Evolutionary conservation across 345 rosid species (phyloP).

Genomic region (thale cress (Arabidopsis thaliana)): DNA sequence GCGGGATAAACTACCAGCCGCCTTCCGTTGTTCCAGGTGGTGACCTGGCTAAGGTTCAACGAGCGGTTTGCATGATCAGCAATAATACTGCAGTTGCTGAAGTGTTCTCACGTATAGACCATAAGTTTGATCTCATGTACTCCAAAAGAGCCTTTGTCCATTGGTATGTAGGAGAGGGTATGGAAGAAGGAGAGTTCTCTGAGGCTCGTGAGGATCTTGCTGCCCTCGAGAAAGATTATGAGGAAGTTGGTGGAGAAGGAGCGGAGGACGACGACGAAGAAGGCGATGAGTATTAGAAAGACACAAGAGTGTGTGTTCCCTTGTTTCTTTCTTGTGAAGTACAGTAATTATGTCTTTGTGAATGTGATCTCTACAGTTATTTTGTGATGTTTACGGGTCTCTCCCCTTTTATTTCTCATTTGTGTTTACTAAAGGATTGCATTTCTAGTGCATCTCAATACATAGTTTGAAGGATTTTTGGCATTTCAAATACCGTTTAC

Average conservation of each 20-base stretch:
- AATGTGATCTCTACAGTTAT: not conserved
- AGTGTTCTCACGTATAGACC: conserved; percentile 76
- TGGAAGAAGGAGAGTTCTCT: conserved; percentile 94
- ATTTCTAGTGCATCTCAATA: not conserved
- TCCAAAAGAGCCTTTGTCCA: conserved; percentile 84
- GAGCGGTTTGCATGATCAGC: conserved; percentile 92
- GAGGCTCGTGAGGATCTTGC: conserved; percentile 93
- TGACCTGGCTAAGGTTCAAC: conserved; percentile 78
- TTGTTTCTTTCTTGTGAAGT: conserved; percentile 25
- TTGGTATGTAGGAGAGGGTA: conserved; percentile 94
- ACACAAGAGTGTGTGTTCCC: not conserved
- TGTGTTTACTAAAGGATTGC: conserved; percentile 1
- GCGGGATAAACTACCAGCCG: conserved; percentile 84
- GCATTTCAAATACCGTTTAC: not conserved
- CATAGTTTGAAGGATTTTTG: not conserved
- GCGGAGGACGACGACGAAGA: conserved; percentile 59
- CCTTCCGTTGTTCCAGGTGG: conserved; percentile 83
- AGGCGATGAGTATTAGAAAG: conserved; percentile 55
- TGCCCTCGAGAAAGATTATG: conserved; percentile 85
- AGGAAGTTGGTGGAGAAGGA: conserved; percentile 85
- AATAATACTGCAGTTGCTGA: conserved; percentile 86
- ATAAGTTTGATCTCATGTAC: conserved; percentile 88
- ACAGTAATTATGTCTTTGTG: not conserved
- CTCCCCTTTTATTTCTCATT: not conserved
- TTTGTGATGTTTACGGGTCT: not conserved